These are phyloP conservation scores for Hanseniaspora uvarum DNA, from an alignment of 1,139 yeast genomes.

Conservation along the genomic window DNA sequence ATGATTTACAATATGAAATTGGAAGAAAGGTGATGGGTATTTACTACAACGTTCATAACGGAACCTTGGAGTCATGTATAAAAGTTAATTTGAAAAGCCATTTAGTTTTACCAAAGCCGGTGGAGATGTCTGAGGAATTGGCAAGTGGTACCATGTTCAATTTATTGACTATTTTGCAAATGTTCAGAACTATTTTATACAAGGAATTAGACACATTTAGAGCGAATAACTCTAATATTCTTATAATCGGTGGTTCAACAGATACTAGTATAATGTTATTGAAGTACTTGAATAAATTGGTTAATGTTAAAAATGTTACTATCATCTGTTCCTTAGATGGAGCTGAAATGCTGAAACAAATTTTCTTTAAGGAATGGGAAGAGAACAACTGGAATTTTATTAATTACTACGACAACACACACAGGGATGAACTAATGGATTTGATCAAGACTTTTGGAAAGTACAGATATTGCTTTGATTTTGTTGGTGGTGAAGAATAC, in stretches of 20 bases:
- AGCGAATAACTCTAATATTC: conserved; percentile 29
- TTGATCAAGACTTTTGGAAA: conserved; percentile 25
- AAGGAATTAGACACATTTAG: conserved; percentile 11
- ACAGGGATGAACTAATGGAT: conserved; percentile 18
- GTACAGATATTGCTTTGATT: conserved; percentile 40
- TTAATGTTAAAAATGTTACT: conserved; percentile 19
- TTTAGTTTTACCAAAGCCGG: conserved; percentile 41
- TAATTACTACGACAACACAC: conserved; percentile 18
- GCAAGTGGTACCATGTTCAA: conserved; percentile 44
- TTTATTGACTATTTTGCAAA: conserved; percentile 21
- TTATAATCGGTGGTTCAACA: conserved; percentile 66
- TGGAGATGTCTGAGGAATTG: conserved; percentile 38
- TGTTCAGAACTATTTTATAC: conserved; percentile 13
- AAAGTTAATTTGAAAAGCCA: conserved; percentile 22
- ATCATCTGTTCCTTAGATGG: conserved; percentile 11
- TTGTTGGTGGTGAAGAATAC: conserved; percentile 40
- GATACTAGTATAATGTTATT: conserved; percentile 11
- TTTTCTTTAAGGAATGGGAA: conserved; percentile 19
- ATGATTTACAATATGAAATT: conserved; percentile 32
- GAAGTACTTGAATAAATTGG: conserved; percentile 19
- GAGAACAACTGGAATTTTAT: conserved; percentile 18
- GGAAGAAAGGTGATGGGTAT: conserved; percentile 64
- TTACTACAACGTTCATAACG: conserved; percentile 36
- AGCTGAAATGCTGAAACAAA: conserved; percentile 1
- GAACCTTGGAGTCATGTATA: conserved; percentile 26